Evolutionary conservation across 192 early-diverging fungal genomes (phyloP), one percentile per base, ranked within the genome.

Genomic region (Linnemannia schmuckeri): DNA sequence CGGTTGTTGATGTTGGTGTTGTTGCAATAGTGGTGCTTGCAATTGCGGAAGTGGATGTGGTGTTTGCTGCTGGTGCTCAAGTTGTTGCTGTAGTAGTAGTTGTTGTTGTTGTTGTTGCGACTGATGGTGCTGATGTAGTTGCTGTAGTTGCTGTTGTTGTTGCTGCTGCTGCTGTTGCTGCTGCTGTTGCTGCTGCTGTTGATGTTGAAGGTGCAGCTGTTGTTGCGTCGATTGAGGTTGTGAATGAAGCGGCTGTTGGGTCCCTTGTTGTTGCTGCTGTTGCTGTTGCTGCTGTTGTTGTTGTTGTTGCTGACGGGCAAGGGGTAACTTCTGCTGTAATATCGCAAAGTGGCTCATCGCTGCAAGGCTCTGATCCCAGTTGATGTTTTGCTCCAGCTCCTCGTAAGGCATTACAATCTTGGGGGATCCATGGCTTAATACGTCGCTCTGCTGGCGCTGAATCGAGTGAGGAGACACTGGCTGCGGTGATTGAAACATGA

Each of bases 241-340:
- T 20, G 33, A 24, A 5, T 44, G 46, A 17, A 35, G 75, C 27
- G n/a, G n/a, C 24, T 44, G 47, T n/a, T 71, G 61, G 17, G 2
- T 24, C 22, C 33, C 69, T 38, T 76, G 74, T 20, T 76, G 81
- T 6, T 71, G 63, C 38, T 70, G 63, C 38, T 57, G 66, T 35
- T 71, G 74, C 1, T 76, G 69, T 7, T 72, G 70, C 27, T 63
- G 75, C 10, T 54, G 75, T 6, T 42, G 54, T 20, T 40, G 68
- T 41, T 47, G 73, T 10, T 81, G 47, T n/a, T 70, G 74, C 38
- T 73, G 71, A 22, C 63, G 40, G 9, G 20, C 71, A 17, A 44
- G 55, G n/a, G 41, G 76, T 42, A 77, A 44, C 49, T 77, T 77
- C 33, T 77, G 76, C 15, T 77, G 55, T 42, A 77, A 22, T 68